phyloP scores from a whole-genome alignment of 2,329 filamentous ascomycete species.

The Apiospora marii region DNA sequence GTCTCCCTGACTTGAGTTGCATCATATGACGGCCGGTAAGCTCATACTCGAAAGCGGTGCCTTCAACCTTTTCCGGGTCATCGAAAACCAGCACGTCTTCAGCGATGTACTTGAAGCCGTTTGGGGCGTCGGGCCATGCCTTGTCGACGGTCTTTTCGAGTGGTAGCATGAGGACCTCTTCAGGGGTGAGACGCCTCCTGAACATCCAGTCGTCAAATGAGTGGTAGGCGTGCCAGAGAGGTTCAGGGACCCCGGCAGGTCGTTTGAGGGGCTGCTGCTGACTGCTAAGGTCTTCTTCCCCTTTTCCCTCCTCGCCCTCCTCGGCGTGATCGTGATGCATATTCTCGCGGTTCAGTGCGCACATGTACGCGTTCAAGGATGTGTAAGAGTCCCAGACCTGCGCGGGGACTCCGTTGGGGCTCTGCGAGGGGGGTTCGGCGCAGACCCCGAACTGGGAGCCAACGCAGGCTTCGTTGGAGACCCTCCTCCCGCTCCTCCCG shows the following conservation, averaged over 20 bases:
- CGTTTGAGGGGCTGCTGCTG: conserved; percentile 6
- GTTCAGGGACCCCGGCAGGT: neutral
- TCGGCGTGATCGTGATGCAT: neutral
- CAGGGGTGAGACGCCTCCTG: conserved; percentile 8
- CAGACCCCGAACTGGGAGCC: conserved; percentile 16
- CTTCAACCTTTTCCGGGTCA: neutral
- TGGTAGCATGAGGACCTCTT: conserved; percentile 15
- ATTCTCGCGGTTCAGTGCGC: neutral
- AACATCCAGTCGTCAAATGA: conserved; percentile 23
- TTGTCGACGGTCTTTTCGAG: conserved; percentile 8
- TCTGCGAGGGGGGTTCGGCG: conserved; percentile 1
- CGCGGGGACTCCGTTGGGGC: neutral
- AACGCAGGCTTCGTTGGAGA: conserved; percentile 13
- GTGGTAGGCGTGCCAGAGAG: conserved; percentile 24
- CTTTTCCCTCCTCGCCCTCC: neutral
- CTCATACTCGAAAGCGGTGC: conserved; percentile 17
- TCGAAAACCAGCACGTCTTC: conserved; percentile 20
- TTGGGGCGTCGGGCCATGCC: conserved; percentile 11
- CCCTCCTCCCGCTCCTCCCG: neutral
- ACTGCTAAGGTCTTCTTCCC: neutral
- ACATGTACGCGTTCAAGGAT: neutral
- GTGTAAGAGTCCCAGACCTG: conserved; percentile 20
- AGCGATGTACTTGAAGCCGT: conserved; percentile 20
- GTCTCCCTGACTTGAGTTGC: conserved; percentile 13
- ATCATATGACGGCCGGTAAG: neutral